Evolutionary conservation across 2,329 filamentous ascomycete species (phyloP).

Genomic region (Thermoascus crustaceus): DNA sequence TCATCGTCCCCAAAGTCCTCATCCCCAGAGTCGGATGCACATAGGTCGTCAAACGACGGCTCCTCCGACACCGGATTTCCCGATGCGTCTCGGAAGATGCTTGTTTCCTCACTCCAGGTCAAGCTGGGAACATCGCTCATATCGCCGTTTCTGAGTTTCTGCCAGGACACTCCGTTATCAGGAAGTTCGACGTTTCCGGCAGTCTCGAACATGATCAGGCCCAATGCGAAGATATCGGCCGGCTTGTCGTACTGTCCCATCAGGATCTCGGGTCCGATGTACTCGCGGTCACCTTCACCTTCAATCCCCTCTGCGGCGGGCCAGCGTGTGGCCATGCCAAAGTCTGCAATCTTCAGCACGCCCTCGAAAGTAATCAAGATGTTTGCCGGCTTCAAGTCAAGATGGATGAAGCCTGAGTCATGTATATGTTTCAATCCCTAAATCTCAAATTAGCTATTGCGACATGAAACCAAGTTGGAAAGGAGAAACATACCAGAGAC

Average conservation of each 20-base stretch:
- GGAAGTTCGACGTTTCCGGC: conserved; percentile 90
- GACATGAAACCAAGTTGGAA: not conserved
- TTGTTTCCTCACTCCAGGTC: conserved; percentile 66
- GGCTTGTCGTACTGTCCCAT: conserved; percentile 80
- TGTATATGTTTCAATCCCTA: conserved; percentile 88
- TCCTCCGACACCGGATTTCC: conserved; percentile 54
- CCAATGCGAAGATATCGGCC: conserved; percentile 87
- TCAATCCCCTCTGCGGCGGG: conserved; percentile 70
- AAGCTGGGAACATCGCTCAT: conserved; percentile 81
- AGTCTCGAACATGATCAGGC: conserved; percentile 89
- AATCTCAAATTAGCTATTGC: conserved; percentile 1
- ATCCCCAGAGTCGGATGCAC: conserved; percentile 35
- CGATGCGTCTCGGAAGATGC: conserved; percentile 64
- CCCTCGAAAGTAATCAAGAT: conserved; percentile 59
- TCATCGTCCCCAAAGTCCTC: conserved; percentile 35
- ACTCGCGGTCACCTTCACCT: conserved; percentile 90
- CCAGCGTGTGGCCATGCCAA: conserved; percentile 67
- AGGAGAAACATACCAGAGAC: conserved; percentile 55
- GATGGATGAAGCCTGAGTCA: conserved; percentile 68
- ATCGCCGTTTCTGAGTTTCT: conserved; percentile 79
- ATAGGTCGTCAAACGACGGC: conserved; percentile 37
- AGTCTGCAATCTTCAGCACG: conserved; percentile 58
- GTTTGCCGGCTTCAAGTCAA: conserved; percentile 60
- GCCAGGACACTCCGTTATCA: conserved; percentile 86
- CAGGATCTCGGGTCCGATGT: conserved; percentile 89